phyloP scores from a whole-genome alignment of 2,329 filamentous ascomycete species.

The Microcyclosporella mali region DNA sequence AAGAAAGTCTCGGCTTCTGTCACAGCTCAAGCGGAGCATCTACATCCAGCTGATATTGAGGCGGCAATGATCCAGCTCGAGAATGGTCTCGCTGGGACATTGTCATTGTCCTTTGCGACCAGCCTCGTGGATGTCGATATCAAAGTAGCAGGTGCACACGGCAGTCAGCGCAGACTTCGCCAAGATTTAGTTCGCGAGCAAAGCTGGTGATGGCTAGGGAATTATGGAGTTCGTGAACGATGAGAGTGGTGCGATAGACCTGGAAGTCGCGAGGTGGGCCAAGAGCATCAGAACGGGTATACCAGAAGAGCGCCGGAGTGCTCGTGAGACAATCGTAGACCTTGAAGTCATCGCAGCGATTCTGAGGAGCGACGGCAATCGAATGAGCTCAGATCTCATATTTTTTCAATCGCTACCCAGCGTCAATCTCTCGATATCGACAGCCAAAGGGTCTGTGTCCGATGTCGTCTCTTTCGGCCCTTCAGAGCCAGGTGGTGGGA shows the following conservation, averaged over 20 bases:
- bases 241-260: constrained; percentile 47
- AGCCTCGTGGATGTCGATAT: constrained; percentile 51
- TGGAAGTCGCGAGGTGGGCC: constrained; percentile 58
- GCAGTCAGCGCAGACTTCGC: constrained; percentile 44
- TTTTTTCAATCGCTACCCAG: constrained; percentile 10
- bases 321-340: constrained; percentile 56
- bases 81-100: constrained; percentile 51
- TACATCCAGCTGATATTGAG: constrained; percentile 63
- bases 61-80: constrained; percentile 52
- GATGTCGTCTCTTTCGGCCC: constrained; percentile 62
- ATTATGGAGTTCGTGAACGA: constrained; percentile 41
- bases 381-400: constrained; percentile 1
- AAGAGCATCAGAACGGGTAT: constrained; percentile 46
- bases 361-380: constrained; percentile 28
- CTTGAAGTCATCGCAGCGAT: constrained; percentile 50
- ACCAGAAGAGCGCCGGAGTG: constrained; percentile 47
- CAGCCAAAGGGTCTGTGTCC: constrained; percentile 43
- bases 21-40: constrained; percentile 47
- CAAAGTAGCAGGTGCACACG: constrained; percentile 53
- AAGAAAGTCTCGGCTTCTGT: constrained; percentile 50
- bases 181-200: constrained; percentile 23
- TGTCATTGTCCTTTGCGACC: constrained; percentile 54
- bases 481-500: constrained; percentile 66
- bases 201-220: constrained; percentile 21
- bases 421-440: constrained; percentile 38